Evolutionary conservation across 2,329 filamentous ascomycete genomes (phyloP), one percentile per base, ranked within the genome.

Genomic region (Davidsoniella eucalypti): DNA sequence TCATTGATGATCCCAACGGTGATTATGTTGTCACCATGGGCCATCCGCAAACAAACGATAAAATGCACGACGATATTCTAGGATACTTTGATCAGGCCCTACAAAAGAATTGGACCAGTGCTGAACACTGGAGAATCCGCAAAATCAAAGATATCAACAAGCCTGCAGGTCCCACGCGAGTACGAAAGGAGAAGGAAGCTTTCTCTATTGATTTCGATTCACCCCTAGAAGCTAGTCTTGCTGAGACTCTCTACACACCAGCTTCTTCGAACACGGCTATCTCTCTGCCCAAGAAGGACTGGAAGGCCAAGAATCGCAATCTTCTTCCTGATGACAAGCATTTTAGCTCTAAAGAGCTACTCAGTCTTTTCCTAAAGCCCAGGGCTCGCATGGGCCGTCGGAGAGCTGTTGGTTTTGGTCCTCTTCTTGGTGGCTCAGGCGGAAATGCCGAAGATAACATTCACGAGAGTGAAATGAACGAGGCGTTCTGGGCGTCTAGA

Each of bases 121-220:
- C 92, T n/a, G 92, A 96, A 63, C 92, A 98, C 65, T 98, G 92
- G 92, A 82, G 90, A 57, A 96, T 98, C 61, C 77, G 85, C 55
- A 87, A 87, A 61, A 92, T 98, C 64, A 96, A 96, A 60, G 78
- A 82, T 56, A 67, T 72, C 59, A 74, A 71, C 58, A 87, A 88
- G 64, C 72, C 78, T 6, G 69, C 74, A 7, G 70, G 75, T 12
- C 68, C 58, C 58, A 75, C 64, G 60, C 80, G 75, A 55, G 78
- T 80, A 58, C 78, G 87, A 55, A 96, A 95, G 64, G 92, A 96
- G 64, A 98, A 95, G 65, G 90, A 95, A 61, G 83, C 85, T 0
- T 98, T 98, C 61, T 84, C 92, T 60, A 94, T 98, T 55, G 84
- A 96, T 64, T 98, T 98, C 61, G 67, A 73, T 7, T 77, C 84